These are phyloP conservation scores for Acorus calamus DNA, from an alignment of 106 monocot species.

Conservation along the genomic window DNA sequence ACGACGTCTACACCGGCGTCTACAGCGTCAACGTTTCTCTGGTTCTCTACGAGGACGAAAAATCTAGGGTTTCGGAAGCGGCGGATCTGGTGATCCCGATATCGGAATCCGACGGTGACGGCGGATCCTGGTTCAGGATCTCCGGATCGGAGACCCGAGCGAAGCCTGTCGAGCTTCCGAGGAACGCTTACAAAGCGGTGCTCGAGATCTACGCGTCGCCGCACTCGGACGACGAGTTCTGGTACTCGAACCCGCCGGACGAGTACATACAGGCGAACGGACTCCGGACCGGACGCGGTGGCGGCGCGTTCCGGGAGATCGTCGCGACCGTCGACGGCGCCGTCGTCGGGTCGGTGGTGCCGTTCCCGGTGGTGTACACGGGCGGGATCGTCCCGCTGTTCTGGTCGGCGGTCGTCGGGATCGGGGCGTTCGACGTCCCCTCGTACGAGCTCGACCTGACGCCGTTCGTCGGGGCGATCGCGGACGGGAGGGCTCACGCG, in stretches of 20 bases:
- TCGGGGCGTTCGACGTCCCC: conserved; percentile 40
- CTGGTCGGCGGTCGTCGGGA: conserved; percentile 38
- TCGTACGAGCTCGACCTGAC: conserved; percentile 57
- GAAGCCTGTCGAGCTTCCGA: not conserved
- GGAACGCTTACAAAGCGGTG: conserved; percentile 16
- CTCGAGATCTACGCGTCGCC: conserved; percentile 15
- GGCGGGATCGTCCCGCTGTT: conserved; percentile 42
- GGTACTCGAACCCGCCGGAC: conserved; percentile 41
- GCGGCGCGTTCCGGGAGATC: conserved; percentile 44
- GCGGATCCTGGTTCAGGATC: conserved; percentile 44
- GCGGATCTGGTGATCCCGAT: conserved; percentile 54
- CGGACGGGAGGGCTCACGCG: conserved; percentile 36
- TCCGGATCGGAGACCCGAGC: not conserved
- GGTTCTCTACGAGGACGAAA: conserved; percentile 38
- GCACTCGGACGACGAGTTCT: conserved; percentile 16
- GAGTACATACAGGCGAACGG: conserved; percentile 7
- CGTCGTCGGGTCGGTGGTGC: conserved; percentile 27
- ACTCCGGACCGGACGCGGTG: conserved; percentile 14
- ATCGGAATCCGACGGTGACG: conserved; percentile 11
- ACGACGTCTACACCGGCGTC: conserved; percentile 32
- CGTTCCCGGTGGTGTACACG: conserved; percentile 39
- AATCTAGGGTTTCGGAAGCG: conserved; percentile 8
- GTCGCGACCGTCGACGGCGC: conserved; percentile 25
- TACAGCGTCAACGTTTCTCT: conserved; percentile 45
- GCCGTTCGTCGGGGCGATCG: conserved; percentile 32